Evolutionary conservation across 768 basidiomycete species (phyloP).

Genomic region (Glaciozyma antarctica): DNA sequence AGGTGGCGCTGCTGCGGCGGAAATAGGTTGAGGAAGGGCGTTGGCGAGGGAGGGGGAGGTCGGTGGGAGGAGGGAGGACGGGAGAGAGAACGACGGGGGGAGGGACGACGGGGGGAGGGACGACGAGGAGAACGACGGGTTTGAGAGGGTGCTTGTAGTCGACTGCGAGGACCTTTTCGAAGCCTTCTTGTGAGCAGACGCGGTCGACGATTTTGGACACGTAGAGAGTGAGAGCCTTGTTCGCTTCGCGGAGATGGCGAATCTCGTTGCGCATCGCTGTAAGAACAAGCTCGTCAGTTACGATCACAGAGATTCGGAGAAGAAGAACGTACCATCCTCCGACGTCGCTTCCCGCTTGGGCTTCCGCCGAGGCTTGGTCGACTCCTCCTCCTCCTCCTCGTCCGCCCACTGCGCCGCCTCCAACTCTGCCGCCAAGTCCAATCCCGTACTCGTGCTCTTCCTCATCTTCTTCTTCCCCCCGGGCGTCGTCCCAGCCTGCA

Average conservation of each 20-base stretch:
- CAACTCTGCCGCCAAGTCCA: constrained; percentile 34
- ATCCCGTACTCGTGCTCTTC: constrained; percentile 8
- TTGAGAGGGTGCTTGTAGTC: constrained; percentile 43
- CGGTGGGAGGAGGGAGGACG: constrained; percentile 40
- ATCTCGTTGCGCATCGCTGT: constrained; percentile 22
- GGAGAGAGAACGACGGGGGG: constrained; percentile 10
- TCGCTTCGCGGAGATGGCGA: constrained; percentile 31
- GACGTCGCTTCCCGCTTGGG: constrained; percentile 2
- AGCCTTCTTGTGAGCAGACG: constrained; percentile 90
- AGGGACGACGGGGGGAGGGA: constrained; percentile 19
- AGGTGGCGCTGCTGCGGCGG: background rate
- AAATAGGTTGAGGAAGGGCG: background rate
- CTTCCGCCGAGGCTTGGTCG: constrained; percentile 10
- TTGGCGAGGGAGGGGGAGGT: constrained; percentile 37
- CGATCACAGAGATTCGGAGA: background rate
- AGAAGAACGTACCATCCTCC: constrained; percentile 6
- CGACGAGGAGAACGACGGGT: constrained; percentile 8
- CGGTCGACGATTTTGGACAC: constrained; percentile 97
- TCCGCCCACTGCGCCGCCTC: constrained; percentile 16
- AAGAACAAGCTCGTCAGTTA: background rate
- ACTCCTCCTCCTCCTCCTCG: constrained; percentile 5
- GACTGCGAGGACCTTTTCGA: constrained; percentile 89
- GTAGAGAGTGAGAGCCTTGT: constrained; percentile 70
- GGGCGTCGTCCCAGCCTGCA: constrained; percentile 9
- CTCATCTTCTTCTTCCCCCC: background rate